phyloP scores from a whole-genome alignment of 176 grass and related monocot genomes.

The Typha latifolia region DNA sequence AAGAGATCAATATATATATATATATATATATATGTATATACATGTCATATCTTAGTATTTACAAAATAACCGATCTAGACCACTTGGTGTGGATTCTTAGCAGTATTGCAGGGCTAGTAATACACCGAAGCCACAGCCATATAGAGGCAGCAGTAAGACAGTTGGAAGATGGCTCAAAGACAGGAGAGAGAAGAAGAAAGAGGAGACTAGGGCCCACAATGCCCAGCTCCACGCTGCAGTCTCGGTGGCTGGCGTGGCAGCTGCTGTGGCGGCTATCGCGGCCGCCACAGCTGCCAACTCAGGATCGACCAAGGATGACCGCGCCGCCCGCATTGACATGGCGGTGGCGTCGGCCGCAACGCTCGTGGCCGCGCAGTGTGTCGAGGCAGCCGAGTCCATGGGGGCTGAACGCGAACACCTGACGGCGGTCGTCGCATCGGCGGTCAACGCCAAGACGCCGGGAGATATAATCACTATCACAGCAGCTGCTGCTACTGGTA shows the following conservation, averaged over 20 bases:
- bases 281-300: slow-evolving; percentile 40
- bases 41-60: no score
- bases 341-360: slow-evolving; percentile 76
- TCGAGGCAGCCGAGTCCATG: slow-evolving; percentile 62
- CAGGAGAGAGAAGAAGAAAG: slow-evolving; percentile 64
- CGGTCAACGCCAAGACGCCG: slow-evolving; percentile 57
- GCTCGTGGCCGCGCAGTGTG: slow-evolving; percentile 88
- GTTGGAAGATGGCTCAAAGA: slow-evolving; percentile 95
- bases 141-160: slow-evolving; percentile 51
- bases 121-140: slow-evolving; percentile 52
- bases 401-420: slow-evolving; percentile 80
- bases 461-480: slow-evolving; percentile 80
- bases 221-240: slow-evolving; percentile 88
- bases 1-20: no score
- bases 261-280: slow-evolving; percentile 62
- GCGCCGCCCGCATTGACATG: slow-evolving; percentile 55
- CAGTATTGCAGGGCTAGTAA: slow-evolving; percentile 57
- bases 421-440: slow-evolving; percentile 51
- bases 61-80: neutral
- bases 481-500: slow-evolving; percentile 87
- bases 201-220: slow-evolving; percentile 76
- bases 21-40: no score
- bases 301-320: slow-evolving; percentile 34
- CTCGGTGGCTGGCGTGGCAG: slow-evolving; percentile 68
- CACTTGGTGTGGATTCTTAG: neutral